These are phyloP conservation scores for Saksenaea vasiformis DNA, from an alignment of 371 early-diverging fungal genomes.

Conservation along the genomic window DNA sequence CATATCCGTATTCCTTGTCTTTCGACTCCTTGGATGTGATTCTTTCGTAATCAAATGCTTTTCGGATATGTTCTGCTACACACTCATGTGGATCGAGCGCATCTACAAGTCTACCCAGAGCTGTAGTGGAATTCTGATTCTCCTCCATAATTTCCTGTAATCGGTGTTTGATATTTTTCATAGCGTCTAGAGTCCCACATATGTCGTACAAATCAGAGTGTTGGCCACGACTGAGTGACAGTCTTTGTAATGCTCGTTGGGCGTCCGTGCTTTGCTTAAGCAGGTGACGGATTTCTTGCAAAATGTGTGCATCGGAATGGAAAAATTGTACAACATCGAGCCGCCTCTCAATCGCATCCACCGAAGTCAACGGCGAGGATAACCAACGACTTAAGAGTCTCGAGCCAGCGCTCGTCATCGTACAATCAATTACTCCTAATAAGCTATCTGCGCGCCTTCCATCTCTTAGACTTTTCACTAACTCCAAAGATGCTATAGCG, in stretches of 20 bases:
- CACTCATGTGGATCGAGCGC: constrained; percentile 32
- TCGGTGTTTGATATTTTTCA: constrained; percentile 15
- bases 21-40: constrained; percentile 38
- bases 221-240: constrained; percentile 66
- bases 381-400: constrained; percentile 74
- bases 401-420: constrained; percentile 80
- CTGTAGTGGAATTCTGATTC: not conserved
- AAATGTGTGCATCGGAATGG: constrained; percentile 43
- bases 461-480: constrained; percentile 51
- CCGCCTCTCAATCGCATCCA: constrained; percentile 57
- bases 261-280: constrained; percentile 67
- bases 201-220: constrained; percentile 70
- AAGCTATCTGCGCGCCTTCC: constrained; percentile 63
- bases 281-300: constrained; percentile 49
- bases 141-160: not conserved
- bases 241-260: constrained; percentile 70
- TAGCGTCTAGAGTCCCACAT: constrained; percentile 52
- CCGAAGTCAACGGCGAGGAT: constrained; percentile 63
- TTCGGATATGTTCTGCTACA: constrained; percentile 31
- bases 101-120: constrained; percentile 15
- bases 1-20: constrained; percentile 45
- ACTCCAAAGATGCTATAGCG: constrained; percentile 61
- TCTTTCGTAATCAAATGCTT: constrained; percentile 46
- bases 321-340: constrained; percentile 76
- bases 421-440: constrained; percentile 68